phyloP scores from a whole-genome alignment of 352 stramenopile genomes.

The Pythium insidiosum region DNA sequence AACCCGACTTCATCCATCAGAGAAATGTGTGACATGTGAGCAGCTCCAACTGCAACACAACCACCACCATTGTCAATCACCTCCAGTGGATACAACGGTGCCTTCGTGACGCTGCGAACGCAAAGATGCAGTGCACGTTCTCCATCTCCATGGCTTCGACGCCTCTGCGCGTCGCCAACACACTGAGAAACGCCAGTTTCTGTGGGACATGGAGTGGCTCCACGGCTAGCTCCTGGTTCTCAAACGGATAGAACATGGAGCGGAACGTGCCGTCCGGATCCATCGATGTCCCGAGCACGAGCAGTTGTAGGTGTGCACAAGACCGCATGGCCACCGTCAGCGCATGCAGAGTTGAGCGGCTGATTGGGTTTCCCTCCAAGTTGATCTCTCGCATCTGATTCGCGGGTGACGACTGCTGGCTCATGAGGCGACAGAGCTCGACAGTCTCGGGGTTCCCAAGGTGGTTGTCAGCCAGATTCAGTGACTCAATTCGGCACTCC shows the following conservation, averaged over 20 bases:
- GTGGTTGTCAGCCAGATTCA: conserved; percentile 31
- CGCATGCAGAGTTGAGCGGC: conserved; percentile 8
- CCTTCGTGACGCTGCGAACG: conserved; percentile 13
- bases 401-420: conserved; percentile 4
- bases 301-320: conserved; percentile 17
- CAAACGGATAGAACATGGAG: conserved; percentile 13
- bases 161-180: conserved; percentile 1
- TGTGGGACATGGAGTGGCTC: conserved; percentile 11
- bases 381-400: conserved; percentile 17
- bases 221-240: conserved; percentile 17
- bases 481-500: conserved; percentile 15
- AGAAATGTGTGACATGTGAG: not conserved
- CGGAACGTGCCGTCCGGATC: conserved; percentile 13
- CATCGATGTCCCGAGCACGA: conserved; percentile 20
- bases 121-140: conserved; percentile 24
- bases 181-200: conserved; percentile 18
- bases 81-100: conserved; percentile 26
- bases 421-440: conserved; percentile 18
- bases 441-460: conserved; percentile 19
- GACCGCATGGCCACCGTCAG: conserved; percentile 7
- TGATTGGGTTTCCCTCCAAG: conserved; percentile 30
- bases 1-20: not conserved
- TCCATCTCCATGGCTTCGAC: conserved; percentile 15
- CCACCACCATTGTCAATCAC: conserved; percentile 5
- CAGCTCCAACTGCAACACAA: not conserved